Evolutionary conservation across 495 filamentous ascomycete genomes (phyloP), one percentile per base, ranked within the genome.

Genomic region (Tuber microsphaerosporum): DNA sequence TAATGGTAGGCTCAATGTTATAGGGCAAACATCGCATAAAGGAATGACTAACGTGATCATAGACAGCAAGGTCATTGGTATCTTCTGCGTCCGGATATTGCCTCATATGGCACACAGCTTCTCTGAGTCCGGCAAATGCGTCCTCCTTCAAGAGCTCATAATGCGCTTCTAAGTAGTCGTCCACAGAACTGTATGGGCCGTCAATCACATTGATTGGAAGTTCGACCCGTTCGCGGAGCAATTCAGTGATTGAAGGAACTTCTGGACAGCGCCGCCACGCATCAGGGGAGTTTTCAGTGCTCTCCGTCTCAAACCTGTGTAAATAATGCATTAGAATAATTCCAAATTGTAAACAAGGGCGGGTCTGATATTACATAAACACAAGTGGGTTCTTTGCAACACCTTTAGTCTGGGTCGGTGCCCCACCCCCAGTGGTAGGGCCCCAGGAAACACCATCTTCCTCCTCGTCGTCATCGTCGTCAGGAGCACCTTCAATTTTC

Each of bases 121-220:
- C 86, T 42, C 91, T 85, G 22, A 93, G 83, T 0, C 88, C 86
- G 12, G 89, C 86, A 17, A 89, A 84, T 0, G 86, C 86, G 77
- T 93, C 91, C 74, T 91, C 88, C 65, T 91, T 85, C n/a, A 92
- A 82, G 19, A 93, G 85, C 22, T 86, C 84, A 80, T 93, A 93
- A 71, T 92, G 91, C 0, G 88, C 85, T 74, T 86, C 81, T 2
- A 93, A 84, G 69, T 92, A 92, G 61, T 82, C 84, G 69, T 74
- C 79, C 77, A 82, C 83, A 80, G 80, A 82, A 56, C 73, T 75
- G 70, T 80, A 86, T 37, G 82, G 74, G 0, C 84, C 84, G 42
- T 84, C 77, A 17, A 84, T 81, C 69, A 82, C 82, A 72, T 88
- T 88, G 3, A 72, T 71, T 14, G 81, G 80, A 12, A 84, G 39